These are phyloP conservation scores for Periglandula ipomoeae DNA, from an alignment of 2,329 filamentous ascomycete genomes.

Conservation along the genomic window DNA sequence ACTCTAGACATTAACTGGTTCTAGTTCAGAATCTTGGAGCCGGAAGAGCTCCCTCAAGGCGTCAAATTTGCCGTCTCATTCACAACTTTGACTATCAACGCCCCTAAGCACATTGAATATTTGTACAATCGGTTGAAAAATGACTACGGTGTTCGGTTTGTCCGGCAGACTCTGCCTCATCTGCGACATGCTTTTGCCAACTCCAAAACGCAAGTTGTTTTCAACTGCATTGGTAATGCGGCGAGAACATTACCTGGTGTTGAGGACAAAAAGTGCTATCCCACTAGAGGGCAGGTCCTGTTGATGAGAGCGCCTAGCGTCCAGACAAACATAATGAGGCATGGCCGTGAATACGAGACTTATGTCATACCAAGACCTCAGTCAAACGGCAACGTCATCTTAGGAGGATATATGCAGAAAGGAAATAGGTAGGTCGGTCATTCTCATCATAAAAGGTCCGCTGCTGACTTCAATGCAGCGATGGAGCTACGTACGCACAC, in stretches of 20 bases:
- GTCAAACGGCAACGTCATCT: conserved; percentile 24
- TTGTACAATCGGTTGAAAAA: conserved; percentile 17
- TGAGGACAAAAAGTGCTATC: conserved; percentile 28
- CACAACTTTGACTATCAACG: conserved; percentile 28
- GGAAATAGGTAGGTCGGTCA: conserved; percentile 19
- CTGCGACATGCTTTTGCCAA: too few relatives aligned
- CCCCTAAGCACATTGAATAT: conserved; percentile 27
- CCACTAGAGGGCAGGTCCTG: conserved; percentile 31
- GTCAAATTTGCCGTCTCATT: conserved; percentile 26
- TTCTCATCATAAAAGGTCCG: not conserved
- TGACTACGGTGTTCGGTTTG: conserved; percentile 23
- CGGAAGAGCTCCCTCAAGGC: conserved; percentile 18
- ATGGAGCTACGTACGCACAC: conserved; percentile 25
- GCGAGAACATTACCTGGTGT: conserved; percentile 26
- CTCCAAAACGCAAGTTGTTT: conserved; percentile 21
- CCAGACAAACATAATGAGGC: conserved; percentile 27
- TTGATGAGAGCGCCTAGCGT: conserved; percentile 24
- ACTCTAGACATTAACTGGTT: too few relatives aligned
- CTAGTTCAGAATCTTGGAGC: conserved; percentile 23
- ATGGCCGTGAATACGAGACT: conserved; percentile 29
- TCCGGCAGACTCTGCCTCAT: too few relatives aligned
- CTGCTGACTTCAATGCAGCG: conserved; percentile 12
- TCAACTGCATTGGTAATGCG: conserved; percentile 27
- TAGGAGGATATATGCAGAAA: conserved; percentile 32
- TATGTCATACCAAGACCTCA: conserved; percentile 29